Evolutionary conservation across 495 filamentous ascomycete species (phyloP).

Genomic region (Emericellopsis terricola): DNA sequence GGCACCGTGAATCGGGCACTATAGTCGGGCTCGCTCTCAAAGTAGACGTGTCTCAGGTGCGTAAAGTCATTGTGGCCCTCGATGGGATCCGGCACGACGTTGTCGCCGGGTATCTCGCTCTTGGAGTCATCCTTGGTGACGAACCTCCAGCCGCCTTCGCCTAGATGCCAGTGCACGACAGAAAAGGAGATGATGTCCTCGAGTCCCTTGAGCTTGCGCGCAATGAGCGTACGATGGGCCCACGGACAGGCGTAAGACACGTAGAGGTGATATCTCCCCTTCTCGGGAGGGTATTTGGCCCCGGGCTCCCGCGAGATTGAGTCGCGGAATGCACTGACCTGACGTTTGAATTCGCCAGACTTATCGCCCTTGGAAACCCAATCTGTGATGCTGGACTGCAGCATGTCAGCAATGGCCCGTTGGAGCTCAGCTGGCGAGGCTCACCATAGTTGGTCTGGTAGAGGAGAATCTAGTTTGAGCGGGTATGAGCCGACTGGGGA

Average conservation of each 20-base stretch:
- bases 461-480: no score
- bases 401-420: not conserved
- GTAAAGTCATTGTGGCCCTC: conserved; percentile 39
- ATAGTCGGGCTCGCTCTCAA: conserved; percentile 47
- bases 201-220: conserved; percentile 62
- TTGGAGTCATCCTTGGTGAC: conserved; percentile 36
- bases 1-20: conserved; percentile 65
- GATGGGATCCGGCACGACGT: conserved; percentile 39
- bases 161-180: conserved; percentile 49
- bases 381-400: conserved; percentile 45
- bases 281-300: conserved; percentile 53
- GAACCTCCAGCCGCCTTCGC: conserved; percentile 60
- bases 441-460: no score
- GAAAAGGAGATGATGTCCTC: conserved; percentile 54
- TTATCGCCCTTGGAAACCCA: conserved; percentile 63
- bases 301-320: conserved; percentile 42
- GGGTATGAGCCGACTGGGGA: no score
- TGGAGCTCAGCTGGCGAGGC: no score
- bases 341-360: conserved; percentile 80
- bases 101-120: conserved; percentile 30
- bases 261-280: conserved; percentile 65
- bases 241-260: conserved; percentile 62
- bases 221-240: conserved; percentile 65
- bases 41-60: conserved; percentile 54
- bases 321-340: conserved; percentile 49